Percentiles rank a stretch among this genome's conserved stretches.
Evolutionary conservation across 257 asterid species (phyloP).

Genomic region (Plantago elongata): DNA sequence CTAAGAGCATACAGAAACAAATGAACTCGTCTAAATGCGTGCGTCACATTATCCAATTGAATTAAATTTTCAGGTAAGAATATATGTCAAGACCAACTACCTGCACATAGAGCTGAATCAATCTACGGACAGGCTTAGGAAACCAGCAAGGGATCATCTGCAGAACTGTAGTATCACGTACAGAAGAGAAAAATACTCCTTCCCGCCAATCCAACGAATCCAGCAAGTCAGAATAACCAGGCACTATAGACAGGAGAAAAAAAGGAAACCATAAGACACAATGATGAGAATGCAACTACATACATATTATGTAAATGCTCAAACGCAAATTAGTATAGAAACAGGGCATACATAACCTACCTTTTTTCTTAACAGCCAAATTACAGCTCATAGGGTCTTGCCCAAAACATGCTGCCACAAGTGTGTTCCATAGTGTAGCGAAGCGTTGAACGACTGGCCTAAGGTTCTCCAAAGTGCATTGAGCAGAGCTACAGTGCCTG

Average conservation of each 20-base stretch:
- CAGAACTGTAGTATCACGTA: slow-evolving; percentile 79
- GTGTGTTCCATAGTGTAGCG: slow-evolving; percentile 86
- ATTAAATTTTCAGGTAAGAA: neutral
- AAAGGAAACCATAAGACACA: slow-evolving; percentile 24
- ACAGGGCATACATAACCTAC: slow-evolving; percentile 28
- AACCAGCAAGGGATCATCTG: slow-evolving; percentile 99
- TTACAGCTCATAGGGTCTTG: slow-evolving; percentile 60
- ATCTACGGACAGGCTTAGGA: slow-evolving; percentile 87
- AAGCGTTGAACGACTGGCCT: slow-evolving; percentile 82
- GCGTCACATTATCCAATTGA: too few species aligned
- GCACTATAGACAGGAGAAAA: slow-evolving; percentile 30
- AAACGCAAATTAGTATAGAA: slow-evolving; percentile 19
- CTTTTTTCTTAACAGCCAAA: slow-evolving; percentile 53
- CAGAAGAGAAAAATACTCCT: slow-evolving; percentile 83
- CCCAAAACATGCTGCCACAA: slow-evolving; percentile 83
- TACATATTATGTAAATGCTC: slow-evolving; percentile 17
- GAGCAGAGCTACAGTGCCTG: slow-evolving; percentile 74
- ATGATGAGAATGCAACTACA: slow-evolving; percentile 10
- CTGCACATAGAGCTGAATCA: slow-evolving; percentile 91
- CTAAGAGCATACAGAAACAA: too few species aligned
- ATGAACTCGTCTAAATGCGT: too few species aligned
- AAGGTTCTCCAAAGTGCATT: slow-evolving; percentile 97
- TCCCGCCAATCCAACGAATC: slow-evolving; percentile 97
- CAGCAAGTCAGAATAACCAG: slow-evolving; percentile 72
- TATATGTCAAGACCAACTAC: slow-evolving; percentile 28